Base-by-base conservation (phyloP, 768 basidiomycete species). In the Terana coerulea region DNA sequence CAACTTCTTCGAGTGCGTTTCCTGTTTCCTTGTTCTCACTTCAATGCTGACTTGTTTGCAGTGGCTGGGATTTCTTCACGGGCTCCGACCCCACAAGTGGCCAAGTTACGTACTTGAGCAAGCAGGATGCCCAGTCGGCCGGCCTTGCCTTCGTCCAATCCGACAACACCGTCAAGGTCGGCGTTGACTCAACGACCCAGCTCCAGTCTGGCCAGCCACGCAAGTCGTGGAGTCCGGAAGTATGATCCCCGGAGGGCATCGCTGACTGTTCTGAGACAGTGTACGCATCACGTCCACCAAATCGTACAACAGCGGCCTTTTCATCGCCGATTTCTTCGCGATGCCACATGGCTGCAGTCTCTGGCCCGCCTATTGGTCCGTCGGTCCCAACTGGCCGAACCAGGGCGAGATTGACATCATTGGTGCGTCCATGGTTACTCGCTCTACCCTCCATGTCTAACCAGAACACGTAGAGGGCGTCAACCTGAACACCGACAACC, bases 291-390 rank as follows among this genome's bases (percentile, higher is more conserved):
- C 71, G 48, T 75, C 83, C 26, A 77, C 79, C 61, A 82, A 85
- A 62, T 70, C 64, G 21, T 90, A 81, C 61, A 77, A 67, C 42
- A 65, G 72, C n/a, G 88, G 88, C 3, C 71, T 91, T 10, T 88
- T 91, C 70, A 81, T 91, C 57, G 75, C 88, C 15, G 88, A 90
- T 59, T 78, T 88, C 49, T 75, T 62, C 45, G 69, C 77, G 1
- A 86, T 88, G 84, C 88, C 88, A 8, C 74, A 79, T 47, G 88
- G 88, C 0, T 88, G 84, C 61, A 73, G 77, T 47, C 69, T 72
- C 31, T 80, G 79, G 76, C 83, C 68, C 69, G 86, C 85, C 67
- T 86, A 70, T 49, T 78, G 76, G 77, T 54, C 51, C 11, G 64
- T 68, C 31, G 65, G 67, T n/a, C 46, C 49, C 15, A 60, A 57